Conservation (phyloP, 2,329 filamentous ascomycete species). For the Coleophoma cylindrospora region DNA sequence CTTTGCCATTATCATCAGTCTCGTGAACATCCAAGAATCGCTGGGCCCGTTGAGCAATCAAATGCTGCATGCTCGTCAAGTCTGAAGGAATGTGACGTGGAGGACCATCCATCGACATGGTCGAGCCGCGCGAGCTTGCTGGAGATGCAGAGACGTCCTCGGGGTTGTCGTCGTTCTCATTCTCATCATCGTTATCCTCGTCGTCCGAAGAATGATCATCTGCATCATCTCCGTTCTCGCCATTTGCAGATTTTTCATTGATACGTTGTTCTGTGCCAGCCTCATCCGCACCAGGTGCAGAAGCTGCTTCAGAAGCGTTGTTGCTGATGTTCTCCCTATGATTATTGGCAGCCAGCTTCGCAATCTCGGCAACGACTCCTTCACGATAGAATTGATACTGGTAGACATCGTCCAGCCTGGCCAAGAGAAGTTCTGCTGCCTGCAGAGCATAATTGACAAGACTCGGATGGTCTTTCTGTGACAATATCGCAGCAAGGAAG, state of each 20-base stretch:
- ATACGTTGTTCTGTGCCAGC: conserved; percentile 16
- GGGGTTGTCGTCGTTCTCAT: conserved; percentile 47
- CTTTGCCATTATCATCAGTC: conserved; percentile 63
- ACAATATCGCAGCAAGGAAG: conserved; percentile 89
- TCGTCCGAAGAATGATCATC: conserved; percentile 41
- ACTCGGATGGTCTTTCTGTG: conserved; percentile 86
- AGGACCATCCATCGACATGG: conserved; percentile 56
- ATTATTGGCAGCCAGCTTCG: conserved; percentile 59
- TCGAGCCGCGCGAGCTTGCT: conserved; percentile 54
- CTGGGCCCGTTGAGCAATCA: conserved; percentile 73
- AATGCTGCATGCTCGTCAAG: conserved; percentile 57
- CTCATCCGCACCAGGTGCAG: conserved; percentile 10
- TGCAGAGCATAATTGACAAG: conserved; percentile 84
- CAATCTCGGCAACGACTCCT: conserved; percentile 88
- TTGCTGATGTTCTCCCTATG: conserved; percentile 9
- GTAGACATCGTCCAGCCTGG: conserved; percentile 81
- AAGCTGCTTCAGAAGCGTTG: conserved; percentile 11
- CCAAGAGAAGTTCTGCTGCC: conserved; percentile 81
- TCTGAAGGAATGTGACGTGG: conserved; percentile 42
- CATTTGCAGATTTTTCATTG: conserved; percentile 10
- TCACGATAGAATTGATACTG: conserved; percentile 96
- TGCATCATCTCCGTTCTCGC: conserved; percentile 32
- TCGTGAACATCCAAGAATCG: conserved; percentile 83
- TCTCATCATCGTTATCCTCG: conserved; percentile 42
- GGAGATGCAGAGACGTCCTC: conserved; percentile 33